A percentile compares a stretch with the other conserved stretches of the same genome.
These are phyloP conservation scores for Calocera viscosa DNA, from an alignment of 768 basidiomycete genomes.

Conservation along the genomic window DNA sequence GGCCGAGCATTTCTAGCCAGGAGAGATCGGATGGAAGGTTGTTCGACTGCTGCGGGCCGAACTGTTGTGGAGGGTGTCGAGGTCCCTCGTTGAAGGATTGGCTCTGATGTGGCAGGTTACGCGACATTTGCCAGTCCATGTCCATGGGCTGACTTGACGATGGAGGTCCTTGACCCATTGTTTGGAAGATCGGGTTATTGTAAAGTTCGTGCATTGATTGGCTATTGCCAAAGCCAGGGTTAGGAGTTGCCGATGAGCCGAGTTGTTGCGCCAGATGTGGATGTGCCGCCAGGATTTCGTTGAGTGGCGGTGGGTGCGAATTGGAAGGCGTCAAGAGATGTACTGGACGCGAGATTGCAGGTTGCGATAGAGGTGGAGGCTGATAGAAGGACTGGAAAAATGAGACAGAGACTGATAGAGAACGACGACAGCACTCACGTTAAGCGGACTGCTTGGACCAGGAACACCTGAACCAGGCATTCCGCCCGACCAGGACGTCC, in stretches of 20 bases:
- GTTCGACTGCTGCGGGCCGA: neutral
- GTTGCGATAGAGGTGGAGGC: neutral
- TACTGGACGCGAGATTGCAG: neutral
- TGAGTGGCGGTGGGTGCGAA: neutral
- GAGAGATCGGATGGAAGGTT: neutral
- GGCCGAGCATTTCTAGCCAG: neutral
- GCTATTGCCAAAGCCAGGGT: neutral
- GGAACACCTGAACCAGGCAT: neutral
- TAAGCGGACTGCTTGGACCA: neutral
- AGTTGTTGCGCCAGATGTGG: neutral
- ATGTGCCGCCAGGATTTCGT: neutral
- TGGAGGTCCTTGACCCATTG: neutral
- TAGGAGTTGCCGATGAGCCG: neutral
- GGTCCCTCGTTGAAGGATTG: neutral
- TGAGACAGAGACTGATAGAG: neutral
- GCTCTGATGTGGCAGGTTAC: neutral
- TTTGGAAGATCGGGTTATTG: neutral
- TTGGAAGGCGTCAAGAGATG: neutral
- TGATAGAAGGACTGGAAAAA: neutral
- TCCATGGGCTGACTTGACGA: neutral
- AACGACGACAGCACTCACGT: neutral
- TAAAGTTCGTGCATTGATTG: neutral
- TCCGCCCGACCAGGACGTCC: neutral
- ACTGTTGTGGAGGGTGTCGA: neutral
- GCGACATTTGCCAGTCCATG: neutral